phyloP scores from a whole-genome alignment of 2,329 filamentous ascomycete species.

The Fusarium newnesense region DNA sequence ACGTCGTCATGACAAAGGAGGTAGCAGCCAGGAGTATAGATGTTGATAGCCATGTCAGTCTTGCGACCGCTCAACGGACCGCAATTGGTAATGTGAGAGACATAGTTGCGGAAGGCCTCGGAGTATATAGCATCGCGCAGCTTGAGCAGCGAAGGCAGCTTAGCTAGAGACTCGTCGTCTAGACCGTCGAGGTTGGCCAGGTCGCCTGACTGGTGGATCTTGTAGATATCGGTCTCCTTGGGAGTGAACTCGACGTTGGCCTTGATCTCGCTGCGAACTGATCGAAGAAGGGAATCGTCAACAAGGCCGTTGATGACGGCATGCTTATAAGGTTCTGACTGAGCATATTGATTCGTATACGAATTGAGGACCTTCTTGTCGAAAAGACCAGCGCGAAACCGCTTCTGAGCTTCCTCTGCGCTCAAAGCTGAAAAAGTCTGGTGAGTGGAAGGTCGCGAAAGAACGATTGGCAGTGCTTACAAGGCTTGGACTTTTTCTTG shows the following conservation, averaged over 20 bases:
- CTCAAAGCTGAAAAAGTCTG: slow-evolving; percentile 54
- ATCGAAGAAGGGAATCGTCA: slow-evolving; percentile 81
- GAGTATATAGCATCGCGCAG: slow-evolving; percentile 98
- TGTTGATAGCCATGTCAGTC: slow-evolving; percentile 99
- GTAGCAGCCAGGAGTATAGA: slow-evolving; percentile 96
- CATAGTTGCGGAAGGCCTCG: slow-evolving; percentile 85
- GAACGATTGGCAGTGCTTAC: slow-evolving; percentile 47
- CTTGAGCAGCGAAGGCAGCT: slow-evolving; percentile 87
- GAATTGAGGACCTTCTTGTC: slow-evolving; percentile 65
- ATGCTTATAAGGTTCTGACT: slow-evolving; percentile 84
- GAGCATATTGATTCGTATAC: slow-evolving; percentile 71
- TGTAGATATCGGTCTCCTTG: slow-evolving; percentile 99
- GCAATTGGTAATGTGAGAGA: slow-evolving; percentile 85
- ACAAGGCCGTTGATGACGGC: slow-evolving; percentile 87
- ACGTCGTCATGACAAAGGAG: slow-evolving; percentile 98
- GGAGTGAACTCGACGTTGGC: slow-evolving; percentile 94
- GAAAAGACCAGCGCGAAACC: slow-evolving; percentile 75
- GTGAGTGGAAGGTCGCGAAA: slow-evolving; percentile 28
- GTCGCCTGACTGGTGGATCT: slow-evolving; percentile 98
- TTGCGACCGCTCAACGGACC: slow-evolving; percentile 91
- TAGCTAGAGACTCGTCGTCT: slow-evolving; percentile 84
- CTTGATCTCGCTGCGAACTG: slow-evolving; percentile 88
- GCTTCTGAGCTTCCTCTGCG: slow-evolving; percentile 61
- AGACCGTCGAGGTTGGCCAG: slow-evolving; percentile 96
- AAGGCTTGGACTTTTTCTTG: slow-evolving; percentile 65